Percentiles rank a stretch among this genome's conserved stretches.
phyloP scores from a whole-genome alignment of 139 green algal genomes.

The Chlamydomonas incerta region DNA sequence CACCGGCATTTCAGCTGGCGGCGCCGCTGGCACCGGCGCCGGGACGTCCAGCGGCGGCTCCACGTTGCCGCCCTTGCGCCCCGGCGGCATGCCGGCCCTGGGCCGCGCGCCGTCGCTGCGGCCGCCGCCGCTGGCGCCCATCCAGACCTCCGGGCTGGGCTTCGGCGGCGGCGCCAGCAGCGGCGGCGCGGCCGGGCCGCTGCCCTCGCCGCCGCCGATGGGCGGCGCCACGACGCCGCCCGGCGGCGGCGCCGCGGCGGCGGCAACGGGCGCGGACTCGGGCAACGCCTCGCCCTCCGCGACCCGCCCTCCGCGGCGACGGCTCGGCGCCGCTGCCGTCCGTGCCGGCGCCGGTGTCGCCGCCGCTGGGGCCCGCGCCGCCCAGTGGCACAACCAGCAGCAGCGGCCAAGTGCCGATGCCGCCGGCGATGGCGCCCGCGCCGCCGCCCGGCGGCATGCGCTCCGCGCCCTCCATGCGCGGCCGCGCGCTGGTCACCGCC shows the following conservation, averaged over 20 bases:
- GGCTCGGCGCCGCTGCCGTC: neutral
- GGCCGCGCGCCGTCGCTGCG: neutral
- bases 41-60: neutral
- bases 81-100: neutral
- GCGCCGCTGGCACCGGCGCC: neutral
- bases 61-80: neutral
- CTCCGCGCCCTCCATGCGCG: neutral
- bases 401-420: neutral
- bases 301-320: neutral
- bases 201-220: too few species aligned
- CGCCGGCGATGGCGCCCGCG: neutral
- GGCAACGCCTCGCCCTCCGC: neutral
- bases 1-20: neutral
- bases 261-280: neutral
- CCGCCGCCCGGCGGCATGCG: neutral
- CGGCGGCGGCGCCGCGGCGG: neutral
- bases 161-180: too few species aligned
- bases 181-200: too few species aligned
- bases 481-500: neutral
- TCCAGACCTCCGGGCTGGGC: neutral
- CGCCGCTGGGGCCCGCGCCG: neutral
- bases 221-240: too few species aligned
- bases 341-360: neutral
- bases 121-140: constrained; percentile 14
- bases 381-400: neutral